Percentiles rank a stretch among this genome's conserved stretches.
These are phyloP conservation scores for Penicillium sclerotiorum DNA, from an alignment of 2,329 filamentous ascomycete species.

Conservation along the genomic window DNA sequence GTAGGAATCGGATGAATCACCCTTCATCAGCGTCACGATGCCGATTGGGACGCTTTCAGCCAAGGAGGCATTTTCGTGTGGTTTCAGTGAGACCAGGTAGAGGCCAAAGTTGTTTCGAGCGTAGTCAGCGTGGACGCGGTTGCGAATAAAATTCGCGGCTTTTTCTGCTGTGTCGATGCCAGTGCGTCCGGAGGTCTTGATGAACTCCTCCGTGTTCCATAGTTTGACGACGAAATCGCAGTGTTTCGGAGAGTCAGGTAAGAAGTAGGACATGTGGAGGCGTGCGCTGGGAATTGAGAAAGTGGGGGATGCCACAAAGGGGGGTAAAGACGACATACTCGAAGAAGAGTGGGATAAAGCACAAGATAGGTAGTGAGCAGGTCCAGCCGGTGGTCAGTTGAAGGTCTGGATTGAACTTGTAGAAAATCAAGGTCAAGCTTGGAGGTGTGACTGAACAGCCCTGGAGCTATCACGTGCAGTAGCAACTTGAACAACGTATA, in stretches of 20 bases:
- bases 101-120: slow-evolving; percentile 10
- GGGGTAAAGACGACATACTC: no score
- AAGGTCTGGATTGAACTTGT: no score
- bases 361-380: no score
- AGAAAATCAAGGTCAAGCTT: no score
- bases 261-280: slow-evolving; percentile 20
- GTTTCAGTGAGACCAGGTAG: slow-evolving; percentile 13
- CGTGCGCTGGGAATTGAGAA: slow-evolving; percentile 19
- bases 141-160: slow-evolving; percentile 13
- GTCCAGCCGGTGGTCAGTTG: no score
- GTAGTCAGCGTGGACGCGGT: slow-evolving; percentile 8
- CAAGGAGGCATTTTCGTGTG: neutral
- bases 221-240: slow-evolving; percentile 18
- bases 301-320: no score
- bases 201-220: slow-evolving; percentile 24
- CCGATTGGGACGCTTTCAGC: slow-evolving; percentile 19
- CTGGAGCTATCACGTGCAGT: no score
- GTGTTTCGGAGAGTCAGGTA: slow-evolving; percentile 14
- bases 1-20: slow-evolving; percentile 16
- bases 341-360: no score
- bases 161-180: slow-evolving; percentile 10
- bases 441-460: no score
- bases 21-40: slow-evolving; percentile 20
- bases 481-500: no score
- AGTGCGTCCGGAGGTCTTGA: slow-evolving; percentile 15